A percentile compares a stretch with the other conserved stretches of the same genome.
Conservation (phyloP, 1,139 yeast species). For the Eremothecium coryli region DNA sequence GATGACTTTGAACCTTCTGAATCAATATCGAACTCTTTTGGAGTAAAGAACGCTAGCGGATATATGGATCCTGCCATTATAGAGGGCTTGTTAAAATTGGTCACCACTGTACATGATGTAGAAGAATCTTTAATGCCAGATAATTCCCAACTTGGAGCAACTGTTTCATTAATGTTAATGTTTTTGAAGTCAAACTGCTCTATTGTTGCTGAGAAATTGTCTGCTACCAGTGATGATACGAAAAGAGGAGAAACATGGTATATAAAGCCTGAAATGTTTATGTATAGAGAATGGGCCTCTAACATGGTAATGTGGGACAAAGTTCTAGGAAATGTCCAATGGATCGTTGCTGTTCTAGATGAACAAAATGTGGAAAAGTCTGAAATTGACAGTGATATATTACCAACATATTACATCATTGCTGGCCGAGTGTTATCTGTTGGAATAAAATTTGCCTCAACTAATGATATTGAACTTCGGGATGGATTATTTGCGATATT, state of each 20-base stretch:
- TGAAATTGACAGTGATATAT: slow-evolving; percentile 49
- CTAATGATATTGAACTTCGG: slow-evolving; percentile 48
- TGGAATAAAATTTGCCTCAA: slow-evolving; percentile 70
- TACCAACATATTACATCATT: slow-evolving; percentile 56
- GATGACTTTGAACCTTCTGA: slow-evolving; percentile 4
- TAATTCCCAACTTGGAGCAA: slow-evolving; percentile 73
- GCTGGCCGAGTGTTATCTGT: slow-evolving; percentile 73
- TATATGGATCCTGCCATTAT: slow-evolving; percentile 53
- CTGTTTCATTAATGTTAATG: slow-evolving; percentile 66
- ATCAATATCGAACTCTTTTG: slow-evolving; percentile 3
- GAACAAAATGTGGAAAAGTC: slow-evolving; percentile 18
- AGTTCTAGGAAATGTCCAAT: slow-evolving; percentile 43
- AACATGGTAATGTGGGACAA: slow-evolving; percentile 73
- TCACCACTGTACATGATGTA: slow-evolving; percentile 56
- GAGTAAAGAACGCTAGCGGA: slow-evolving; percentile 8
- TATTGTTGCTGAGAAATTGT: slow-evolving; percentile 41
- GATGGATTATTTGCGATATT: slow-evolving; percentile 50
- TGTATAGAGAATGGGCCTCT: slow-evolving; percentile 59
- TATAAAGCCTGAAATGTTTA: slow-evolving; percentile 68
- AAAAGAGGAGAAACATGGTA: slow-evolving; percentile 58
- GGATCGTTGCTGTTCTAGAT: slow-evolving; percentile 42
- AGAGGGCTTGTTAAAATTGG: slow-evolving; percentile 53
- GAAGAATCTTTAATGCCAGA: slow-evolving; percentile 60
- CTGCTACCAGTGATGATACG: slow-evolving; percentile 14
- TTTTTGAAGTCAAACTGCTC: slow-evolving; percentile 59